Conservation (phyloP, 2,329 filamentous ascomycete genomes). For the Diaporthe eres region DNA sequence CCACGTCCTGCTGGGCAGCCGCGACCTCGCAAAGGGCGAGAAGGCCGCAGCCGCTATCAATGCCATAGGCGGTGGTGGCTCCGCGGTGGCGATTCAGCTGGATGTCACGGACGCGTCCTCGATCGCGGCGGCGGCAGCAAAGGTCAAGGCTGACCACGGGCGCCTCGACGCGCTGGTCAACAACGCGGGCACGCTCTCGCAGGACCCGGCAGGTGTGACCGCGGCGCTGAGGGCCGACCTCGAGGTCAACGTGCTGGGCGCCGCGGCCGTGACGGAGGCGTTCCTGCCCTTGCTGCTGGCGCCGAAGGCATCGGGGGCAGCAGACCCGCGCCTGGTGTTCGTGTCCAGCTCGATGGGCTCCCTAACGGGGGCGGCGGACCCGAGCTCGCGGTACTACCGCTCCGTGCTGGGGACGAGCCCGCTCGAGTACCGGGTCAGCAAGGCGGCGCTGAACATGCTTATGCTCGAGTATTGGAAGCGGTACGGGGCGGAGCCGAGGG, state of each 20-base stretch:
- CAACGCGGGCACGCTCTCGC: constrained; percentile 47
- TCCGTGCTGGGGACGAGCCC: constrained; percentile 37
- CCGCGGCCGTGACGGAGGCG: constrained; percentile 33
- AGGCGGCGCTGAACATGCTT: constrained; percentile 50
- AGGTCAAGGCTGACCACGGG: constrained; percentile 41
- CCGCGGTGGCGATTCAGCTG: constrained; percentile 39
- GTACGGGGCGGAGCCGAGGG: constrained; percentile 6
- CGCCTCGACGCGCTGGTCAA: constrained; percentile 48
- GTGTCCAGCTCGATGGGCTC: constrained; percentile 46
- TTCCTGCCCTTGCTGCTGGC: constrained; percentile 18
- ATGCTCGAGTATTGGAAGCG: constrained; percentile 44
- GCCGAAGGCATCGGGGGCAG: too few species aligned
- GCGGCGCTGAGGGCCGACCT: constrained; percentile 32
- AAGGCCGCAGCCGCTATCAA: constrained; percentile 38
- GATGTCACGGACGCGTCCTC: constrained; percentile 44
- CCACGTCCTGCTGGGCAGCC: constrained; percentile 48
- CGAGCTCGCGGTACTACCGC: constrained; percentile 39
- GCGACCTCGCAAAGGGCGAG: constrained; percentile 45
- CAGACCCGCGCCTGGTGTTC: constrained; percentile 30
- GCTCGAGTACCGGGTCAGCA: constrained; percentile 46
- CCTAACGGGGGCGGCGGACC: constrained; percentile 43
- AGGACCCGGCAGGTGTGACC: not conserved
- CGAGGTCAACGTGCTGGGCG: constrained; percentile 27
- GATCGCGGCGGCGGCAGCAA: constrained; percentile 42
- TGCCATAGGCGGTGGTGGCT: not conserved